Conservation (phyloP, 2,329 filamentous ascomycete genomes). For the Hypomyces rosellus region DNA sequence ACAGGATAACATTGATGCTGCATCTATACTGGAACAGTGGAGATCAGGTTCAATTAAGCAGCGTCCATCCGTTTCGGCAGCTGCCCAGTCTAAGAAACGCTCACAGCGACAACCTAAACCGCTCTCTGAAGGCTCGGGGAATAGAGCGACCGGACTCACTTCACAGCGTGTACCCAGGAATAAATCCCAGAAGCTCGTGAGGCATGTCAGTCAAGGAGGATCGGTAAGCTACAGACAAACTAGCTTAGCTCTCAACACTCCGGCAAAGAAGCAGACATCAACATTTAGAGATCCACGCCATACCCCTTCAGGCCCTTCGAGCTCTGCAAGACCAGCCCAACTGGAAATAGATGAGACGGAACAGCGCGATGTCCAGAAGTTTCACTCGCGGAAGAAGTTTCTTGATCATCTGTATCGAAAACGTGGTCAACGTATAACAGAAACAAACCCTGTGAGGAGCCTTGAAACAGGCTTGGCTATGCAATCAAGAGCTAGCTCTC, state of each 20-base stretch:
- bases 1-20: conserved; percentile 54
- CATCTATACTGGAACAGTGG: conserved; percentile 49
- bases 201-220: conserved; percentile 21
- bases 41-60: conserved; percentile 45
- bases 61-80: conserved; percentile 26
- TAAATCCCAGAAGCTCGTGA: conserved; percentile 23
- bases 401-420: conserved; percentile 50
- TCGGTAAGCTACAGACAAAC: conserved; percentile 21
- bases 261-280: neutral
- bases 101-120: conserved; percentile 11
- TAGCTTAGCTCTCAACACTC: neutral
- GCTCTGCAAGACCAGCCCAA: conserved; percentile 43
- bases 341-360: conserved; percentile 43
- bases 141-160: conserved; percentile 10
- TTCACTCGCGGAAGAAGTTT: conserved; percentile 45
- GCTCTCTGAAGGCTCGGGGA: conserved; percentile 19
- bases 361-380: conserved; percentile 31
- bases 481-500: neutral
- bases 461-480: neutral
- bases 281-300: too few relatives aligned
- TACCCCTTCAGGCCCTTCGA: neutral
- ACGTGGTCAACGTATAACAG: conserved; percentile 23
- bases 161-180: conserved; percentile 1
- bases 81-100: conserved; percentile 13
- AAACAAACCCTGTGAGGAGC: conserved; percentile 6